Evolutionary conservation across 176 grass and related monocot species (phyloP).

Genomic region (Triticum urartu): DNA sequence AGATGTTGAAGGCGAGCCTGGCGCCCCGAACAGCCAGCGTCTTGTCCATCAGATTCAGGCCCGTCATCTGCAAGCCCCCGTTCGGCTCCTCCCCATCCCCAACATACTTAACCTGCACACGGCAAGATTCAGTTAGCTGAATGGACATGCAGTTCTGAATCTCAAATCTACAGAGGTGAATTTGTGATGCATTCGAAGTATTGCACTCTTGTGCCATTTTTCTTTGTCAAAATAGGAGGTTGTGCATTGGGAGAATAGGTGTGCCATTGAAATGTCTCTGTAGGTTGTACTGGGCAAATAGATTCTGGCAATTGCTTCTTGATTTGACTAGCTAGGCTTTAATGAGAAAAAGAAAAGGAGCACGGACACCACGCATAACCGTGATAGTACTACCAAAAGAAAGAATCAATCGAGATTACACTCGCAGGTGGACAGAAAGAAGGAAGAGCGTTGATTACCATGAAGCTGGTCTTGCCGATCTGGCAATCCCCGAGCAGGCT

Average conservation of each 20-base stretch:
- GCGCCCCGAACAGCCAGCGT: conserved; percentile 61
- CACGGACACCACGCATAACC: not conserved
- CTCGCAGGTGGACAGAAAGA: not conserved
- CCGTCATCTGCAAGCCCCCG: conserved; percentile 80
- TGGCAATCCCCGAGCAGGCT: conserved; percentile 90
- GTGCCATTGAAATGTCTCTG: not conserved
- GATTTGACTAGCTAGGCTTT: not conserved
- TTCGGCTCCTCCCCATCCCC: conserved; percentile 72
- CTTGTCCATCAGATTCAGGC: conserved; percentile 98
- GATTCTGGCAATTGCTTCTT: not conserved
- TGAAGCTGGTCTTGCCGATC: conserved; percentile 97
- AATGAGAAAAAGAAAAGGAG: conserved; percentile 14
- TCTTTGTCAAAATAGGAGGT: too few species aligned
- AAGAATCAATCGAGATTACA: conserved; percentile 13
- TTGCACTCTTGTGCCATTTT: too few species aligned
- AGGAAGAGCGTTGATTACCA: conserved; percentile 62
- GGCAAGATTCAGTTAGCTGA: not conserved
- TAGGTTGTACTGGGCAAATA: not conserved
- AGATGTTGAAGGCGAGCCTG: conserved; percentile 80
- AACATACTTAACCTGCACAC: conserved; percentile 81
- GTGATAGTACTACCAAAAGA: not conserved
- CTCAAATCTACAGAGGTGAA: not conserved
- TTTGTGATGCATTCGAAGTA: not conserved
- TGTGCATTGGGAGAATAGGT: too few species aligned
- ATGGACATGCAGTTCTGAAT: not conserved